Percentiles rank a stretch among this genome's conserved stretches.
Evolutionary conservation across 495 filamentous ascomycete species (phyloP).

Genomic region (Amphirosellinia nigrospora): DNA sequence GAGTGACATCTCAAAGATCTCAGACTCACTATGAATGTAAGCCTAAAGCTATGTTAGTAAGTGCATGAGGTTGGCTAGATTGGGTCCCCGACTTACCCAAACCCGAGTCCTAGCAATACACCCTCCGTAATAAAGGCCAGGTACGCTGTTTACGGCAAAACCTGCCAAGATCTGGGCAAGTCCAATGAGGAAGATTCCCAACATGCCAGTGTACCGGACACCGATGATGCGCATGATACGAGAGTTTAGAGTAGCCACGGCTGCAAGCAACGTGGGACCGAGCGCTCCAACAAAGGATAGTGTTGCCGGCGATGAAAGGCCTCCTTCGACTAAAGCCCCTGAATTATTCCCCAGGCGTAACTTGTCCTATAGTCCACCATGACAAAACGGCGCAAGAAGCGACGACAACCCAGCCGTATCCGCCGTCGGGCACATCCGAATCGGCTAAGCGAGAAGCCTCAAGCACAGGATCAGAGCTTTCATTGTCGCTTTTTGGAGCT

Average conservation of each 20-base stretch:
- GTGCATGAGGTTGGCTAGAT: not conserved
- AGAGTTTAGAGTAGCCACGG: conserved; percentile 56
- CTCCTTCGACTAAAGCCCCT: conserved; percentile 58
- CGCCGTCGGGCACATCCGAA: conserved; percentile 61
- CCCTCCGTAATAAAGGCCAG: conserved; percentile 61
- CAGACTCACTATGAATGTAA: conserved; percentile 24
- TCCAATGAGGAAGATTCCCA: conserved; percentile 56
- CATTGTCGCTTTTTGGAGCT: not conserved
- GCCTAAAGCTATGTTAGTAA: conserved; percentile 7
- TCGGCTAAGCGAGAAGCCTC: conserved; percentile 57
- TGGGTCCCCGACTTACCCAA: conserved; percentile 40
- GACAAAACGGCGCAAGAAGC: conserved; percentile 55
- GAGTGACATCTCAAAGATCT: not conserved
- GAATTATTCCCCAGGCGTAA: conserved; percentile 65
- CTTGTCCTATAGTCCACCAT: conserved; percentile 62
- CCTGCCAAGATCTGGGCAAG: conserved; percentile 56
- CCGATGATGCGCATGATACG: conserved; percentile 58
- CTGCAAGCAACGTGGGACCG: conserved; percentile 52
- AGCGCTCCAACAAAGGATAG: conserved; percentile 65
- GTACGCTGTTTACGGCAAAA: conserved; percentile 55
- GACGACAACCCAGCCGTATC: conserved; percentile 65
- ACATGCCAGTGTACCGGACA: conserved; percentile 48
- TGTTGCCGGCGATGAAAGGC: conserved; percentile 53
- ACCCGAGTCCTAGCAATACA: conserved; percentile 60
- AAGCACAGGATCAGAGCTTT: conserved; percentile 49